Evolutionary conservation across 163 green algal species (phyloP).

Genomic region (Trebouxiophyceae sp.): DNA sequence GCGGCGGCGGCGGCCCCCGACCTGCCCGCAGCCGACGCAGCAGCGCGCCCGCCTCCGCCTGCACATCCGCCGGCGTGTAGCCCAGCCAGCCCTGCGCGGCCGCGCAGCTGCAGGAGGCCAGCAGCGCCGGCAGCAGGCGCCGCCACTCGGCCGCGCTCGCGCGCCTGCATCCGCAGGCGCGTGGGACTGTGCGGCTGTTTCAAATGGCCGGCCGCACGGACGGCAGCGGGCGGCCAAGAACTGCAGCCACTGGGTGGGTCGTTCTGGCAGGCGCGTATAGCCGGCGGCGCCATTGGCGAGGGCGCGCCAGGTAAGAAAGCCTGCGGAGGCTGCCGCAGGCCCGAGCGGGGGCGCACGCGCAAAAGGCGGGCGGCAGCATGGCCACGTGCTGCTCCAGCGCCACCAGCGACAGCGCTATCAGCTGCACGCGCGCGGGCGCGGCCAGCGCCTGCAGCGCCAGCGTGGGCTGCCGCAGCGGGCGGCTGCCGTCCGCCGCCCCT

Average conservation of each 20-base stretch:
- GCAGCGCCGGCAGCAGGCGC: constrained; percentile 11
- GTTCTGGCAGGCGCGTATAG: too few species aligned
- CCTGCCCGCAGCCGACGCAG: neutral
- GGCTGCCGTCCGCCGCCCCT: neutral
- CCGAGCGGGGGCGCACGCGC: constrained; percentile 1
- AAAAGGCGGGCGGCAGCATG: neutral
- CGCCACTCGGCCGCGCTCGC: constrained; percentile 15
- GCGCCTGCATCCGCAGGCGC: too few species aligned
- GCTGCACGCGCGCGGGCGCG: constrained; percentile 4
- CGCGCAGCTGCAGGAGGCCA: constrained; percentile 23
- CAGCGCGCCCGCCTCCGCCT: constrained; percentile 1
- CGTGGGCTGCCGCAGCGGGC: neutral
- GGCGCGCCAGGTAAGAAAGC: too few species aligned
- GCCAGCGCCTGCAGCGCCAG: constrained; percentile 30
- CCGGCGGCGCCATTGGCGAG: too few species aligned
- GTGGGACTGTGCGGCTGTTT: too few species aligned
- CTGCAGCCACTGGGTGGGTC: too few species aligned
- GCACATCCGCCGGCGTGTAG: constrained; percentile 21
- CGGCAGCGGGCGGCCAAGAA: too few species aligned
- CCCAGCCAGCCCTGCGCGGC: constrained; percentile 30
- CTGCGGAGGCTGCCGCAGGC: neutral
- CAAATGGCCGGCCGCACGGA: too few species aligned
- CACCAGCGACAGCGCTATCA: constrained; percentile 30
- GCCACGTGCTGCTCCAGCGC: constrained; percentile 22
- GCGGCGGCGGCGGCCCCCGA: too few species aligned